A percentile compares a stretch with the other conserved stretches of the same genome.
Conservation (phyloP, 495 filamentous ascomycete genomes). For the Aspergillus coremiiformis region DNA sequence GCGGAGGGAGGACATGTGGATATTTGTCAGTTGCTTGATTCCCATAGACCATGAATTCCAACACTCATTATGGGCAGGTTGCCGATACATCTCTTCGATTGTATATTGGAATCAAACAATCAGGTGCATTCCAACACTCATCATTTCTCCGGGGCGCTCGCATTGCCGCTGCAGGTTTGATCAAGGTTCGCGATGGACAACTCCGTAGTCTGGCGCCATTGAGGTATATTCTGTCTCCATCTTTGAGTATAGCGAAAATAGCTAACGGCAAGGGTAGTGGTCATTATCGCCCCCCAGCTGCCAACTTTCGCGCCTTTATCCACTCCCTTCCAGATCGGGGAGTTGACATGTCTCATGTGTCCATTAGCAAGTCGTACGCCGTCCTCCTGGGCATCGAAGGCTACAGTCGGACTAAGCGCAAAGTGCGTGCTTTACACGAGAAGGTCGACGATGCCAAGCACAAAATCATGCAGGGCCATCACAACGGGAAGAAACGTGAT, state of each 20-base stretch:
- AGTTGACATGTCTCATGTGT: conserved; percentile 71
- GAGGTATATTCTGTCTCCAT: conserved; percentile 17
- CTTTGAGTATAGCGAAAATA: background rate
- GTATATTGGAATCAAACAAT: conserved; percentile 86
- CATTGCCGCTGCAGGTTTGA: conserved; percentile 75
- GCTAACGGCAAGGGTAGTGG: conserved; percentile 42
- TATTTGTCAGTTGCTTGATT: conserved; percentile 51
- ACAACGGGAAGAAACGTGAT: background rate
- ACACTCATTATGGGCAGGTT: conserved; percentile 18
- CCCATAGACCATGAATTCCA: background rate
- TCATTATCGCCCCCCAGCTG: conserved; percentile 76
- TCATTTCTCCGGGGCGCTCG: conserved; percentile 78
- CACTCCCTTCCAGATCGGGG: conserved; percentile 61
- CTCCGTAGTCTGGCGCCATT: conserved; percentile 47
- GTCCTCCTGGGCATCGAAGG: conserved; percentile 76
- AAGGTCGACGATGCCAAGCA: conserved; percentile 23
- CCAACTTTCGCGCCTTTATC: conserved; percentile 77
- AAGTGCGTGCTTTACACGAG: conserved; percentile 43
- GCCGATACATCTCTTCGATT: conserved; percentile 75
- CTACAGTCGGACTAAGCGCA: conserved; percentile 56
- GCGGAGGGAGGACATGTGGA: conserved; percentile 78
- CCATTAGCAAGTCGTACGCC: conserved; percentile 72
- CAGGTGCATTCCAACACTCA: conserved; percentile 82
- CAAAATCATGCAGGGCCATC: conserved; percentile 7
- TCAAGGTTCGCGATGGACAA: conserved; percentile 75